phyloP scores from a whole-genome alignment of 805 yeast species.

The Ogataea populi-albae region DNA sequence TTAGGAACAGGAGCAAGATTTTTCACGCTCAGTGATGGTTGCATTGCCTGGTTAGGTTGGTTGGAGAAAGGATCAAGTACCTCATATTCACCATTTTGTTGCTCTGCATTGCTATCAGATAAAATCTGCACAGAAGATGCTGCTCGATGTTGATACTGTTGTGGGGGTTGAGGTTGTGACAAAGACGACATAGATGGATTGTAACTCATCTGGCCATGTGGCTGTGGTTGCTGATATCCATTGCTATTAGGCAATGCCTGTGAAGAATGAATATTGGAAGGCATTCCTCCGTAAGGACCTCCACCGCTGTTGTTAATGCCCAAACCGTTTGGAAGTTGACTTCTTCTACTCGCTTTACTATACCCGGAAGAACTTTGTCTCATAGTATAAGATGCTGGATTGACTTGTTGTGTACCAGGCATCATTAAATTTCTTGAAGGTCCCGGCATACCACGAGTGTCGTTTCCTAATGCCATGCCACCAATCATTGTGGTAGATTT shows the following conservation, averaged over 20 bases:
- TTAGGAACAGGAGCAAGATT: conserved; percentile 5
- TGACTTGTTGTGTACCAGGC: conserved; percentile 18
- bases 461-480: conserved; percentile 23
- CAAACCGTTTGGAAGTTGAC: conserved; percentile 21
- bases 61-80: no score
- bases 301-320: conserved; percentile 18
- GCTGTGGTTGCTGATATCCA: conserved; percentile 9
- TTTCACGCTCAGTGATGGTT: background rate
- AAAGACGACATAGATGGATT: no score
- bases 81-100: background rate
- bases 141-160: background rate
- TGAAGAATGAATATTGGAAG: no score
- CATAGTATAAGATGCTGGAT: conserved; percentile 12
- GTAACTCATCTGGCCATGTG: no score
- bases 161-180: conserved; percentile 7
- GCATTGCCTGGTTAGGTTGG: background rate
- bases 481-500: conserved; percentile 37
- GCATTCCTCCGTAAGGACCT: conserved; percentile 10
- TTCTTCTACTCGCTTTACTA: conserved; percentile 17
- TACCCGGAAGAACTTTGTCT: conserved; percentile 21
- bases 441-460: conserved; percentile 30
- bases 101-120: background rate
- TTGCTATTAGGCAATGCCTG: no score
- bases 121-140: conserved; percentile 1
- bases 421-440: conserved; percentile 30